Base-by-base conservation (phyloP, 2,329 filamentous ascomycete species). In the Didymella pomorum region DNA sequence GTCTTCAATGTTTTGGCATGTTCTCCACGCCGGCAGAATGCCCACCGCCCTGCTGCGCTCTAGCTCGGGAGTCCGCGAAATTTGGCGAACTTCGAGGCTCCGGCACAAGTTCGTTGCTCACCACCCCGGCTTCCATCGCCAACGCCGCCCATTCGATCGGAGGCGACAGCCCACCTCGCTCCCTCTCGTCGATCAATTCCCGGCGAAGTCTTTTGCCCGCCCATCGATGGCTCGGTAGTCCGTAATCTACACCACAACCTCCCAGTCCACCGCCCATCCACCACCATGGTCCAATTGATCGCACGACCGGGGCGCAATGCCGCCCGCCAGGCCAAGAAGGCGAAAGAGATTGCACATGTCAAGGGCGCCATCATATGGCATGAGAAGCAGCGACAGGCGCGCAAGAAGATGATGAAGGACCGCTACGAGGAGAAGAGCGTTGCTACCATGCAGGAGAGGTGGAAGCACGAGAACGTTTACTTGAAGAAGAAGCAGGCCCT, bases 401-500 rank as follows among this genome's bases (percentile, higher is more conserved):
- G 66, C 42, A 64, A 69, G 54, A 52, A 62, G 41, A 25, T 68
- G 33, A 63, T 62, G 41, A 66, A 66, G 44, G 66, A 76, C 50
- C 68, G 65, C 51, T 76, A 65, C 65, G 64, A 72, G 14, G 67
- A 69, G 56, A 72, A 69, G 56, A 67, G 74, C 45, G 57, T 66
- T 43, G 47, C 61, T 41, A 16, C 21, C 11, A 55, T 78, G 54
- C 52, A 63, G 35, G 29, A 53, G 16, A 47, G 26, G 56, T 72
- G 66, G 63, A 45, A 68, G 21, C 55, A 56, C 45, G 60, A 67
- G 11, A 70, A 78, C 57, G 71, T 67, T 50, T 52, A 51, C 7
- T 35, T 74, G 57, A 68, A 84, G 60, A 78, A 79, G 62, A 70
- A 73, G 63, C 69, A 73, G 16, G 86, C 86, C 42, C 83, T 86